Conservation (phyloP, 495 filamentous ascomycete species). For the Hypoxylon rickii region DNA sequence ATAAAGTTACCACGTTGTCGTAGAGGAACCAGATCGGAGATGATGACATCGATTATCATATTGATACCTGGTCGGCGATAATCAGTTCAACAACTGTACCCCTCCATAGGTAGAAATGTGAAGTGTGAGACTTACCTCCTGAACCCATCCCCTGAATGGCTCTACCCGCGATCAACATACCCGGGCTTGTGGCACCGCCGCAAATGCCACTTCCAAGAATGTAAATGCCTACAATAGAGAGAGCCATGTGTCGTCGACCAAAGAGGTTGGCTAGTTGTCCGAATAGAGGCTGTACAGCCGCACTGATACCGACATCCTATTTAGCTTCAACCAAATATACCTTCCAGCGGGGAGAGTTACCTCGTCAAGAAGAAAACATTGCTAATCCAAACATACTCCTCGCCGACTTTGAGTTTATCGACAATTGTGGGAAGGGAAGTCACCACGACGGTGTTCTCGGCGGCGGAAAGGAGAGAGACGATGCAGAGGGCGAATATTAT, state of each 20-base stretch:
- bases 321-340: too few species aligned
- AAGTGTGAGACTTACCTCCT: slow-evolving; percentile 60
- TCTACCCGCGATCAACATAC: slow-evolving; percentile 73
- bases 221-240: slow-evolving; percentile 48
- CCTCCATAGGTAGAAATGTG: neutral
- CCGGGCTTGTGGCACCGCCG: slow-evolving; percentile 39
- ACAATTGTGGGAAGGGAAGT: slow-evolving; percentile 53
- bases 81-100: too few species aligned
- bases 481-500: slow-evolving; percentile 46
- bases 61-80: slow-evolving; percentile 25
- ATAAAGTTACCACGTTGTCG: slow-evolving; percentile 63
- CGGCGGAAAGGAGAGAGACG: slow-evolving; percentile 46
- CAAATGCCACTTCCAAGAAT: slow-evolving; percentile 50
- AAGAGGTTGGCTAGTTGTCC: slow-evolving; percentile 55
- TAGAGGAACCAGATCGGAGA: slow-evolving; percentile 75
- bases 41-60: slow-evolving; percentile 44
- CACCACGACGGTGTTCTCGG: slow-evolving; percentile 57
- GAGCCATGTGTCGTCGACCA: slow-evolving; percentile 53
- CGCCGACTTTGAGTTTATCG: slow-evolving; percentile 28
- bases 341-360: too few species aligned
- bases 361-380: slow-evolving; percentile 72
- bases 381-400: slow-evolving; percentile 61
- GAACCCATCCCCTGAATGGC: slow-evolving; percentile 81
- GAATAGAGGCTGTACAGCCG: slow-evolving; percentile 40
- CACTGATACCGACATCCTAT: neutral